A percentile compares a stretch with the other conserved stretches of the same genome.
Evolutionary conservation across 345 rosid species (phyloP).

Genomic region (Eucalyptus regnans): DNA sequence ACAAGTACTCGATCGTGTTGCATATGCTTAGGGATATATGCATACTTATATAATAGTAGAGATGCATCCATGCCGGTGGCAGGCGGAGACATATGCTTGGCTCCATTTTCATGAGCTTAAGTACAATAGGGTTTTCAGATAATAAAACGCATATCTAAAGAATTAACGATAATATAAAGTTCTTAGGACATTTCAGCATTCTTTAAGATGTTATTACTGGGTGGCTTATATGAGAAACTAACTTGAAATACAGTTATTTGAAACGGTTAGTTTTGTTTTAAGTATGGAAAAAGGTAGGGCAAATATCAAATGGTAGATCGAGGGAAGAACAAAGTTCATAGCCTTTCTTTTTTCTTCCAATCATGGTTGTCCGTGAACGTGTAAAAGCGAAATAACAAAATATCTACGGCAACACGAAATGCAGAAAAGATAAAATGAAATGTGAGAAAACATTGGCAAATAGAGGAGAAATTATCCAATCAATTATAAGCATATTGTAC

Average conservation of each 20-base stretch:
- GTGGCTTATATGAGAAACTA: background rate
- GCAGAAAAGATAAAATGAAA: background rate
- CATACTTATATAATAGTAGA: background rate
- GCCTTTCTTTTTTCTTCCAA: background rate
- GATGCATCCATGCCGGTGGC: background rate
- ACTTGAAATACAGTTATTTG: background rate
- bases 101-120: background rate
- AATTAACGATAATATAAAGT: background rate
- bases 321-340: background rate
- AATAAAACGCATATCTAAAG: background rate
- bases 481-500: background rate
- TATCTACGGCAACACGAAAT: background rate
- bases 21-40: background rate
- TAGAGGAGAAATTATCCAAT: background rate
- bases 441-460: background rate
- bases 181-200: background rate
- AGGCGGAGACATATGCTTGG: background rate
- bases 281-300: background rate
- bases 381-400: background rate
- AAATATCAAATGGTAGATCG: background rate
- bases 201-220: background rate
- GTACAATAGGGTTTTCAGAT: background rate
- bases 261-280: background rate
- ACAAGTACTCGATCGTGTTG: background rate
- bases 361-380: background rate